Evolutionary conservation across 148 eudicot genomes (phyloP), one percentile per base, ranked within the genome.

Genomic region (Fagopyrum esculentum): DNA sequence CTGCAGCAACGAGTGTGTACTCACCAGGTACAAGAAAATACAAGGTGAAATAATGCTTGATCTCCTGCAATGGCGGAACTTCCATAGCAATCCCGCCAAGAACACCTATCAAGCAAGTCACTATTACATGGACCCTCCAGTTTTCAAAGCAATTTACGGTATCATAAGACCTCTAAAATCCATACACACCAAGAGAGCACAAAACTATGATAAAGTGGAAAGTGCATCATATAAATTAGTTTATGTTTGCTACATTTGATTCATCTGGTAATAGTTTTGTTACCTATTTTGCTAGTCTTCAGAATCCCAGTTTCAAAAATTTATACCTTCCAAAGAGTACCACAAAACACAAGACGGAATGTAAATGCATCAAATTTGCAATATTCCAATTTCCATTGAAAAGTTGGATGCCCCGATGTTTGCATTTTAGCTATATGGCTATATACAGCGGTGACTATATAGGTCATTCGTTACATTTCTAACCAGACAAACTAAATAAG

Each of bases 21-120:
- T 95, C 98, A 9, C 99, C 98, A 4, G 98, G 99, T 49, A 95
- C 92, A 61, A 89, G 83, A 84, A 92, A 95, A 81, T 92, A 95
- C 69, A 95, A 82, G 60, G 96, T 86, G 78, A 89, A 95, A 3
- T 78, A 77, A 81, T 95, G 99, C 86, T 83, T 92, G 47, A 86
- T 83, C 82, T 95, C 97, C 83, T 87, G 76, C 47, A 95, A 93
- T 0, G 96, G 99, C 22, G 99, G 99, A 75, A 92, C 94, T 78
- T 90, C 97, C 91, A 89, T 76, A 40, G 80, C 79, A 71, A 90
- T 86, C 69, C 91, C 90, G 75, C 71, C 88, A 73, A 92, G 78
- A 73, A 88, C 97, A 78, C 99, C 99, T 95, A 71, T 46, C 54
- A 71, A 47, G 17, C 9, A 71, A 71, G 35, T 45, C 74, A 19